Base-by-base conservation (phyloP, 2,329 filamentous ascomycete species). In the Eutypella sp. region DNA sequence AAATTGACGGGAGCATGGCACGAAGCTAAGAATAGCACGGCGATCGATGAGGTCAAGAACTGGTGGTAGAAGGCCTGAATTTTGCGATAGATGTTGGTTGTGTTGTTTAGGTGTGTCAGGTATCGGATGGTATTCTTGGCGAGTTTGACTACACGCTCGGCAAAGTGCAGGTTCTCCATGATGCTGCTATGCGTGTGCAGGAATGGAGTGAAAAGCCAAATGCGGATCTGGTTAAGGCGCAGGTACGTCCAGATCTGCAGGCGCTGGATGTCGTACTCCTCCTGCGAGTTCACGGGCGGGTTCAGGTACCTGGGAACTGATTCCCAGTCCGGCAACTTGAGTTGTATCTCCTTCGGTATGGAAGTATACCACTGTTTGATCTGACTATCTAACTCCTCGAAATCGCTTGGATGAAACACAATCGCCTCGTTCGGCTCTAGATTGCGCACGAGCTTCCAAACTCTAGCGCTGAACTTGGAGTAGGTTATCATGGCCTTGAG, bases 171-270 rank as follows among this genome's bases (percentile, higher is more conserved):
- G 60, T 95, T 85, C 47, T 85, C 79, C 68, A 86, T 81, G 57
- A 96, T 96, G 57, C 84, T 91, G 11, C 82, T 86, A 3, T 88
- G 82, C 16, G 86, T 92, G 64, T 96, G 89, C 8, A 97, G 71
- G 3, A 96, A 84, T 0, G 90, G 90, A 0, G 89, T 87, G 64
- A 95, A 91, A 23, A 96, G 87, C 62, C 89, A 82, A 47, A 91
- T 93, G 5, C 91, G 85, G 68, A 95, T 88, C 69, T 95, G 90
- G 57, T 96, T 96, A 36, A 89, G 81, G 33, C 91, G 82, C 15
- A 96, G 72, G 61, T 95, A 93, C 16, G 93, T 84, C 63, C 93
- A 82, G 40, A 96, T 84, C 49, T 87, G 85, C 11, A 95, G 72
- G 5, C 91, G 83, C 55, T 84, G 82, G 18, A 85, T 69, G 50